A percentile compares a stretch with the other conserved stretches of the same genome.
Evolutionary conservation across 768 basidiomycete species (phyloP).

Genomic region (Cystofilobasidium capitatum): DNA sequence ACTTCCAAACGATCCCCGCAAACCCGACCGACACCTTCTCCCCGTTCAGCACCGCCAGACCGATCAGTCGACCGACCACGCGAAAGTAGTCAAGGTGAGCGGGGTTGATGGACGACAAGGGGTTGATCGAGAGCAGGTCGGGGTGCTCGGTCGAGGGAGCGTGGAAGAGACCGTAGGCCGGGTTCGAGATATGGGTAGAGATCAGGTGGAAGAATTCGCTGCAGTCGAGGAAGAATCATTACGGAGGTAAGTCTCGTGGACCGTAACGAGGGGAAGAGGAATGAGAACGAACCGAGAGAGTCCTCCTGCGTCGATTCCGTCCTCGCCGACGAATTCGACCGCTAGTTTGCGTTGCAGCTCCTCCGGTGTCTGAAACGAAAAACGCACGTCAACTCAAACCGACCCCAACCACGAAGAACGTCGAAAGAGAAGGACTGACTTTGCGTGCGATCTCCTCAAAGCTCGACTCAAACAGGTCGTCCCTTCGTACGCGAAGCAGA

Average conservation of each 20-base stretch:
- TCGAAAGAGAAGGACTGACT: background rate
- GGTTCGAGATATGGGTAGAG: constrained; percentile 13
- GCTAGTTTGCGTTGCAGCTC: background rate
- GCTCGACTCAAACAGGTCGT: constrained; percentile 12
- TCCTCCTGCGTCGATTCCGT: constrained; percentile 17
- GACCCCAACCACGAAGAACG: background rate
- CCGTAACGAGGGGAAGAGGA: background rate
- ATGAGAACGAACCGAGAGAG: background rate
- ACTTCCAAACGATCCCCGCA: constrained; percentile 16
- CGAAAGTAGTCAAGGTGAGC: constrained; percentile 21
- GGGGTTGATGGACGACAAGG: constrained; percentile 9
- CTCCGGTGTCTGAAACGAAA: constrained; percentile 4
- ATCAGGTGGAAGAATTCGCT: constrained; percentile 18
- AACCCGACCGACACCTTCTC: constrained; percentile 18
- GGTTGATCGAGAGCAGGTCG: constrained; percentile 14
- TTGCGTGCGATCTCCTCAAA: constrained; percentile 7
- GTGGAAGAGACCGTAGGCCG: constrained; percentile 12
- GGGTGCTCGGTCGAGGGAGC: constrained; percentile 12
- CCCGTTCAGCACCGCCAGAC: constrained; percentile 5
- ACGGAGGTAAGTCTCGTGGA: background rate
- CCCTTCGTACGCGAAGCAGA: background rate
- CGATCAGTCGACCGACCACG: constrained; percentile 13
- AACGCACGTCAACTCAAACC: background rate
- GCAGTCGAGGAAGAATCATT: background rate
- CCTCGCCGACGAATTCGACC: constrained; percentile 4